A percentile compares a stretch with the other conserved stretches of the same genome.
phyloP scores from a whole-genome alignment of 306 rosid species.

The Quercus cerris region DNA sequence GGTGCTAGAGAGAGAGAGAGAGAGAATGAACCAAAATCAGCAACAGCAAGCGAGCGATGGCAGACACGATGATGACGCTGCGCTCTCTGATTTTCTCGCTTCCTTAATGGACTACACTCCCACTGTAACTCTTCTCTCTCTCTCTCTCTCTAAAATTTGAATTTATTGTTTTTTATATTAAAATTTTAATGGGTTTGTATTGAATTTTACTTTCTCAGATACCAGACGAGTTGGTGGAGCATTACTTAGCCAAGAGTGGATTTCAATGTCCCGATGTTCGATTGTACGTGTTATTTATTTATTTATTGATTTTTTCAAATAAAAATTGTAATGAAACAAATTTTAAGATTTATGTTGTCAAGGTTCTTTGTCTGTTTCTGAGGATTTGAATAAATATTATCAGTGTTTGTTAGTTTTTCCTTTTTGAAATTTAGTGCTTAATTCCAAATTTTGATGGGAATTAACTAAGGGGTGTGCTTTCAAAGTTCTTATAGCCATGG shows the following conservation, averaged over 20 bases:
- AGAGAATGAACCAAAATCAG: conserved; percentile 27
- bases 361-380: neutral
- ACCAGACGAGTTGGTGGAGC: conserved; percentile 95
- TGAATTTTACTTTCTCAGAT: conserved; percentile 38
- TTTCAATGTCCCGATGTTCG: conserved; percentile 93
- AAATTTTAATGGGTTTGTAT: neutral
- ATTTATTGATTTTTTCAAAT: neutral
- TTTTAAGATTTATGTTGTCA: neutral
- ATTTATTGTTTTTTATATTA: neutral
- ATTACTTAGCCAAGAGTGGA: conserved; percentile 90
- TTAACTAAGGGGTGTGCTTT: too few species aligned
- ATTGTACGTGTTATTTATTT: conserved; percentile 61
- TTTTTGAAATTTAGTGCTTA: too few species aligned
- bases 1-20: neutral
- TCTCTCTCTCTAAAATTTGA: too few species aligned
- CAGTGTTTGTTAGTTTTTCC: too few species aligned
- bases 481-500: too few species aligned
- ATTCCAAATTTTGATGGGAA: too few species aligned
- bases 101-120: conserved; percentile 81
- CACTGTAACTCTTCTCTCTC: conserved; percentile 38
- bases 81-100: conserved; percentile 75
- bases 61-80: conserved; percentile 70
- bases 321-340: neutral
- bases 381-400: neutral
- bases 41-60: conserved; percentile 64